These are phyloP conservation scores for Tricholoma saponaceum DNA, from an alignment of 768 basidiomycete species.

Conservation along the genomic window DNA sequence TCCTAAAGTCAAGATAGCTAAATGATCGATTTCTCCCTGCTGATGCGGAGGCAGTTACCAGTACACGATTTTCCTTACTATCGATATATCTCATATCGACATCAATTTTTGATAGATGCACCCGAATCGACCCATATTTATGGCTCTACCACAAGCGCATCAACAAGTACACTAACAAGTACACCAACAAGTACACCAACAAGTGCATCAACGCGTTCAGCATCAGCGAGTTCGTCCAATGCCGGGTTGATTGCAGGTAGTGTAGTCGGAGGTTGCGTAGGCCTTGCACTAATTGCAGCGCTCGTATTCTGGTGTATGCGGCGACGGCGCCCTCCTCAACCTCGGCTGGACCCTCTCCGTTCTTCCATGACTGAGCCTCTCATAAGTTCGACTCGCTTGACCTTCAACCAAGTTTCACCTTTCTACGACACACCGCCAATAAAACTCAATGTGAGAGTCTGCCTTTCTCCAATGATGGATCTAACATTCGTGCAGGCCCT, in stretches of 20 bases:
- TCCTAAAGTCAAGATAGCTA: background rate
- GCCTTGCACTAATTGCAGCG: slow-evolving; percentile 13
- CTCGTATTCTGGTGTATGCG: slow-evolving; percentile 11
- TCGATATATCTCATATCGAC: background rate
- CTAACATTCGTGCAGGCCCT: background rate
- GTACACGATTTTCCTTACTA: background rate
- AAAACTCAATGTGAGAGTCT: background rate
- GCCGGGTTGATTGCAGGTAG: slow-evolving; percentile 23
- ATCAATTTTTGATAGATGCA: background rate
- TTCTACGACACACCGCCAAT: background rate
- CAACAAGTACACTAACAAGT: no score
- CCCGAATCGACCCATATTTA: background rate
- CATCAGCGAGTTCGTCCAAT: slow-evolving; percentile 15
- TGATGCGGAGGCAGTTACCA: background rate
- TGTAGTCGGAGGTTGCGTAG: slow-evolving; percentile 19
- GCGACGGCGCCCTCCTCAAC: slow-evolving; percentile 10
- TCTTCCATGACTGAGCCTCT: background rate
- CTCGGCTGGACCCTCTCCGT: background rate
- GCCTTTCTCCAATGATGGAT: background rate
- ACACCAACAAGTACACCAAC: no score
- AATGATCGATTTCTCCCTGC: background rate
- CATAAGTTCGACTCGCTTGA: background rate
- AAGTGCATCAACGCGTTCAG: no score
- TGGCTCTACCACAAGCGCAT: background rate
- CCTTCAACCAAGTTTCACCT: background rate